These are phyloP conservation scores for Melampsora americana DNA, from an alignment of 1,284 basidiomycete genomes.

Conservation along the genomic window DNA sequence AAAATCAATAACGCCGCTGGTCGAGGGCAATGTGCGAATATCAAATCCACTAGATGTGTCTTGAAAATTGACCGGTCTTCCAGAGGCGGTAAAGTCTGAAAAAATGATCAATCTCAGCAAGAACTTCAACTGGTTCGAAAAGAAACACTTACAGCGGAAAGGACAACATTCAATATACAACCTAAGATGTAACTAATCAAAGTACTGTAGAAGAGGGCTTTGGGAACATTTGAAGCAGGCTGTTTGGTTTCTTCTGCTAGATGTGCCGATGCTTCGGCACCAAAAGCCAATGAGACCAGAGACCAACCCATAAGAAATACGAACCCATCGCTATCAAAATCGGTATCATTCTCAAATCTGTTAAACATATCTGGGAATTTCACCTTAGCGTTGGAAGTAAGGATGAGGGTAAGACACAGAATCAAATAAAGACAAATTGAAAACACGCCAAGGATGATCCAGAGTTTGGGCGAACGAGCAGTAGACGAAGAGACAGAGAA, in stretches of 20 bases:
- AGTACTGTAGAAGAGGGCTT: conserved; percentile 31
- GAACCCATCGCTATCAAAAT: conserved; percentile 26
- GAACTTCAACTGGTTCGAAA: background rate
- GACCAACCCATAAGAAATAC: conserved; percentile 42
- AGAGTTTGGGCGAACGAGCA: conserved; percentile 28
- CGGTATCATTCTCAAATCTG: conserved; percentile 21
- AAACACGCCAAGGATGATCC: conserved; percentile 23
- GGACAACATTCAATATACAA: conserved; percentile 20
- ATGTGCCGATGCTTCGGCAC: conserved; percentile 34
- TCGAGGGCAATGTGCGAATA: conserved; percentile 29
- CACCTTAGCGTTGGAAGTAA: conserved; percentile 5
- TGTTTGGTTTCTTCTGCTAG: conserved; percentile 33
- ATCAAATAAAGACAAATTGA: conserved; percentile 24
- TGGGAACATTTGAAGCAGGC: conserved; percentile 22
- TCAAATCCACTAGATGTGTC: conserved; percentile 20
- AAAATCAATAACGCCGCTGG: conserved; percentile 19
- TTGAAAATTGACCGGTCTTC: background rate
- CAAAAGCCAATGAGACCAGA: conserved; percentile 33
- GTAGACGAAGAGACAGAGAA: conserved; percentile 20
- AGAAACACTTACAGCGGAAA: conserved; percentile 25
- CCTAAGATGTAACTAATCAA: conserved; percentile 36
- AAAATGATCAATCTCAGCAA: background rate
- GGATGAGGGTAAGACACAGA: conserved; percentile 21
- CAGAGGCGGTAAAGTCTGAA: conserved; percentile 10
- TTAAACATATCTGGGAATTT: background rate